A percentile compares a stretch with the other conserved stretches of the same genome.
Evolutionary conservation across 2,329 filamentous ascomycete species (phyloP).

Genomic region (Plenodomus lindquistii): DNA sequence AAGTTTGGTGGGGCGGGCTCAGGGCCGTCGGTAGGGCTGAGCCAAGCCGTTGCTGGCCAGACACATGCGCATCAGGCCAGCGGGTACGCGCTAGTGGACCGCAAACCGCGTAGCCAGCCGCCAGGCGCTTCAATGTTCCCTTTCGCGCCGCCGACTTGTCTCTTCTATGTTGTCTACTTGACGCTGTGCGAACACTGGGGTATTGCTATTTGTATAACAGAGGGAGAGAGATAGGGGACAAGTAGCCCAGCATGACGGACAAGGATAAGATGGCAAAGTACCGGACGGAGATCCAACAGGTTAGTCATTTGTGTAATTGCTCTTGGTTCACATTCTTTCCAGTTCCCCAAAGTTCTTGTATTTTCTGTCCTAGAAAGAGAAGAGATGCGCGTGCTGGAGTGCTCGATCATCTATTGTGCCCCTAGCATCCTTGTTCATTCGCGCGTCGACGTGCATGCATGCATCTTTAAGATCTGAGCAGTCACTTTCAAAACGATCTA

Average conservation of each 20-base stretch:
- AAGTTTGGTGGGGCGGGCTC: conserved; percentile 29
- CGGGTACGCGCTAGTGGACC: conserved; percentile 23
- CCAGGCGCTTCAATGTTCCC: neutral
- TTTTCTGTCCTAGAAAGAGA: conserved; percentile 2
- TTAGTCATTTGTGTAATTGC: conserved; percentile 49
- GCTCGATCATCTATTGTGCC: neutral
- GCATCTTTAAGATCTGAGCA: conserved; percentile 5
- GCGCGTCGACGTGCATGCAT: conserved; percentile 8
- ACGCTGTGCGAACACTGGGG: neutral
- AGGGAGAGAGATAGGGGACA: neutral
- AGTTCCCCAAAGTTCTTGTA: neutral
- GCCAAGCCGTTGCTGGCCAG: conserved; percentile 20
- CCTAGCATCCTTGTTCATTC: conserved; percentile 6
- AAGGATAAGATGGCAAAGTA: conserved; percentile 82
- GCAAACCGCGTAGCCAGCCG: conserved; percentile 12
- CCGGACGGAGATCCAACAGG: conserved; percentile 97
- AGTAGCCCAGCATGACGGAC: conserved; percentile 64
- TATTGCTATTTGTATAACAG: conserved; percentile 6
- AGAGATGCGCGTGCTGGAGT: neutral
- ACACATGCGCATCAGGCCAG: conserved; percentile 13
- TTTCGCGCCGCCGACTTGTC: neutral
- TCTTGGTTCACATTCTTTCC: too few relatives aligned
- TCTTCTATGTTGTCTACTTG: neutral
- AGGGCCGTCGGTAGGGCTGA: conserved; percentile 30
- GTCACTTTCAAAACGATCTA: neutral